Evolutionary conservation across 2,329 filamentous ascomycete genomes (phyloP), one percentile per base, ranked within the genome.

Genomic region (Nemania bipapillata): DNA sequence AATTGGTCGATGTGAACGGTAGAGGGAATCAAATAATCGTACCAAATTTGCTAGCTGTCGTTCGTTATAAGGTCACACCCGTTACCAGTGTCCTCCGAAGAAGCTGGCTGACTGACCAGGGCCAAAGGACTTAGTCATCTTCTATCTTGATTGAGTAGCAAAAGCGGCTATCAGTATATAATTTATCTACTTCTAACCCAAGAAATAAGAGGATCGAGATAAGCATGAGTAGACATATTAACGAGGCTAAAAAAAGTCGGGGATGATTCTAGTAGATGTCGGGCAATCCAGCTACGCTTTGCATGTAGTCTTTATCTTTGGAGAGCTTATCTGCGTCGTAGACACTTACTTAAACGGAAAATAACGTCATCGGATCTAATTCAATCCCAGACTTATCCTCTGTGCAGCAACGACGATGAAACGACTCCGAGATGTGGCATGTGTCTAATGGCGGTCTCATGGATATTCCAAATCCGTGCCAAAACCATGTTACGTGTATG

Each of bases 391-490:
- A 26, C 28, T 30, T 42, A 37, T 35, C n/a, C n/a, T n/a, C n/a
- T n/a, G n/a, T n/a, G 42, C 9, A 26, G 32, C n/a, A 22, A 37
- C 11, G 32, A 20, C 35, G 50, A 60, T 65, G 66, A 69, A 58
- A 69, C 62, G 3, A 30, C 30, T 49, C 37, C 12, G 57, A 47
- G 54, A 58, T 61, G 52, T 62, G 52, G 40, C 35, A 54, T 35
- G 30, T 35, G 61, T 40, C 6, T n/a, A 32, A 35, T 50, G 20
- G 22, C 57, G 12, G 49, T 65, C 53, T 45, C 53, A 55, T 58
- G 22, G 24, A 37, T 30, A 62, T 63, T 68, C 35, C 66, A 65
- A 68, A 68, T 65, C 52, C 55, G 49, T 45, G 30, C 28, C 56
- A 50, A 22, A n/a, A 28, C 22, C 17, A n/a, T 52, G 32, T 59